These are phyloP conservation scores for Claviceps humidiphila DNA, from an alignment of 2,329 filamentous ascomycete species.

Conservation along the genomic window DNA sequence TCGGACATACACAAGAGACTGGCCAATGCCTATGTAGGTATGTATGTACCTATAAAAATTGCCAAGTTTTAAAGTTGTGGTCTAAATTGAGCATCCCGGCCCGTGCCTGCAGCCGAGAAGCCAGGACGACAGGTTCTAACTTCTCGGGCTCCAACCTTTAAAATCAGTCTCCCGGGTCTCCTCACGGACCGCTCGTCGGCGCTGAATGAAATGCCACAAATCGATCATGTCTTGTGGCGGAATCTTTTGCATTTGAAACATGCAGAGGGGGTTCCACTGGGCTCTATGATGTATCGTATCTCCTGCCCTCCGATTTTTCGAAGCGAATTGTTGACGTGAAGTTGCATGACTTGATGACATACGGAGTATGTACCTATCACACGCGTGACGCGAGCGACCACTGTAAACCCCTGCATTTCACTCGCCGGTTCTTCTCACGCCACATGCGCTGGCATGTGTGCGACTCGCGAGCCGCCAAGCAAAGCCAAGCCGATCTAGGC, in stretches of 20 bases:
- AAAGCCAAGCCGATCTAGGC: neutral
- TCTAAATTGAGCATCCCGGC: neutral
- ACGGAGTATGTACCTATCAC: too few relatives aligned
- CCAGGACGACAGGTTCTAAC: neutral
- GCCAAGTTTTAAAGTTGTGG: neutral
- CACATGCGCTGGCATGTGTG: neutral
- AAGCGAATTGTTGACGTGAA: too few relatives aligned
- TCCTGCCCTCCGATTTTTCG: neutral
- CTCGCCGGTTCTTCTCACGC: neutral
- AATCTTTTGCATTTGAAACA: too few relatives aligned
- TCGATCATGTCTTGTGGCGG: too few relatives aligned
- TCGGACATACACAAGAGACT: too few relatives aligned
- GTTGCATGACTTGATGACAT: too few relatives aligned
- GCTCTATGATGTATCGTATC: neutral
- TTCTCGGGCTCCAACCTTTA: neutral
- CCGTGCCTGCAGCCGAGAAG: neutral
- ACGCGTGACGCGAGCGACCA: neutral
- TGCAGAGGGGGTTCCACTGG: too few relatives aligned
- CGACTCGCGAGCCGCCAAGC: neutral
- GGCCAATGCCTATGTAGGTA: too few relatives aligned
- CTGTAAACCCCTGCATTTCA: neutral
- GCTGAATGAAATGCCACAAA: too few relatives aligned
- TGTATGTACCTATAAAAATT: neutral
- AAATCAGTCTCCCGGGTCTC: neutral
- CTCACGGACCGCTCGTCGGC: neutral